Base-by-base conservation (phyloP, 2,329 filamentous ascomycete species). In the Pseudocercospora cruenta region DNA sequence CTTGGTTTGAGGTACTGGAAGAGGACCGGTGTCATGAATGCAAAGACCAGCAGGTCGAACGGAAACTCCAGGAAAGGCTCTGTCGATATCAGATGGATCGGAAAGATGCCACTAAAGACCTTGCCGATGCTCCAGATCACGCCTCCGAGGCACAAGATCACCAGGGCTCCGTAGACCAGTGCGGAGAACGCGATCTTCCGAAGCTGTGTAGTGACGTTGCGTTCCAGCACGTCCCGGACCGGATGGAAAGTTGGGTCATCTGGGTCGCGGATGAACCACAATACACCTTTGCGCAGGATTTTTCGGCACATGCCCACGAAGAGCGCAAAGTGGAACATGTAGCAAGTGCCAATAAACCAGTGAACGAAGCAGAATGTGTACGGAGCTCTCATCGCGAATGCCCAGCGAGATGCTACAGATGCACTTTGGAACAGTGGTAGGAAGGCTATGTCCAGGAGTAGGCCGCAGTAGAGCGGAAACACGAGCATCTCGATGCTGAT, bases 231-330 rank as follows among this genome's bases (percentile, higher is more conserved):
- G 78, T 99, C 95, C 43, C 96, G 91, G 4, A 99, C 94, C 0
- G 95, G 95, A 77, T 99, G 95, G 78, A 99, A 99, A 12, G 95
- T 97, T 8, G 96, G 95, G 78, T 99, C 95, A 78, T 99, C 96
- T 6, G 95, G 95, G 78, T 99, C 96, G 69, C 95, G 89, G 73
- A 99, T 99, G 78, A 99, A 99, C 82, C 97, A 98, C 66, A 99
- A 84, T 47, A 99, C 95, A 60, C 95, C 95, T 71, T 89, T 93
- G 69, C 95, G 90, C 90, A 99, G 92, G 66, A 98, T 97, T 82
- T 97, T 97, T 69, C 95, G 90, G 80, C 95, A 99, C 94, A 99
- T 98, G 64, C 94, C 96, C 19, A 99, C 95, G 77, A 99, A 99
- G 2, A 99, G 86, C 4, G 95, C 95, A 77, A 99, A 99, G 78